Evolutionary conservation across 208 protist genomes (phyloP).

Genomic region (Borovskyia barvae): DNA sequence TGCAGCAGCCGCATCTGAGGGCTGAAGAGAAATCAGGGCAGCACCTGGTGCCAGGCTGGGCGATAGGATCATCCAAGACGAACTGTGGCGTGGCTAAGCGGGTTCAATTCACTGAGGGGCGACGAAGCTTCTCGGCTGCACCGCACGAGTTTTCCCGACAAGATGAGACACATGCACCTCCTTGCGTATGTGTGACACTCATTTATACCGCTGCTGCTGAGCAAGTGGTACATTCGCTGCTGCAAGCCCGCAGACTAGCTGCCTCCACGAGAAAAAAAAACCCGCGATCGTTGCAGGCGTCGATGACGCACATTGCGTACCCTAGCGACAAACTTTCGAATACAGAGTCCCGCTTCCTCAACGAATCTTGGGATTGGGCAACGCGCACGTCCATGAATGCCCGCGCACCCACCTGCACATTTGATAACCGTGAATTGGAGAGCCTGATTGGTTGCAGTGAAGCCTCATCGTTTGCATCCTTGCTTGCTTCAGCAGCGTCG

Average conservation of each 20-base stretch:
- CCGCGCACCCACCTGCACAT: too few species aligned
- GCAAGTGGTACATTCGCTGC: conserved; percentile 15
- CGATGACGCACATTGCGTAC: background rate
- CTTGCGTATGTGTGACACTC: conserved; percentile 19
- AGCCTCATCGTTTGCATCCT: too few species aligned
- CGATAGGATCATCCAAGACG: too few species aligned
- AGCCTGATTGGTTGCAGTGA: too few species aligned
- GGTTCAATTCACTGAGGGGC: too few species aligned
- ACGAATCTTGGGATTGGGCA: too few species aligned
- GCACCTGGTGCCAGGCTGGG: conserved; percentile 15
- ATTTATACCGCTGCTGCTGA: conserved; percentile 27
- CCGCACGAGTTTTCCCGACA: background rate
- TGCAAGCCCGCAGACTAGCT: conserved; percentile 3
- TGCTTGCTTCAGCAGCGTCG: too few species aligned
- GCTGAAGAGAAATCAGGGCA: background rate
- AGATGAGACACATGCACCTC: background rate
- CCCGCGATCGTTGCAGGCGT: background rate
- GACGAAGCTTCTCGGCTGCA: too few species aligned
- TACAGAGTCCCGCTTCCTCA: too few species aligned
- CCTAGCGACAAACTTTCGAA: too few species aligned
- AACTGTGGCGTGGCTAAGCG: background rate
- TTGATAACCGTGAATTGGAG: too few species aligned
- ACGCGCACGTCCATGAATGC: too few species aligned
- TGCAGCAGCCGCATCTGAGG: conserved; percentile 1
- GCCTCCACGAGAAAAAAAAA: background rate